Evolutionary conservation across 768 basidiomycete genomes (phyloP).

Genomic region (Amylocystis lapponica): DNA sequence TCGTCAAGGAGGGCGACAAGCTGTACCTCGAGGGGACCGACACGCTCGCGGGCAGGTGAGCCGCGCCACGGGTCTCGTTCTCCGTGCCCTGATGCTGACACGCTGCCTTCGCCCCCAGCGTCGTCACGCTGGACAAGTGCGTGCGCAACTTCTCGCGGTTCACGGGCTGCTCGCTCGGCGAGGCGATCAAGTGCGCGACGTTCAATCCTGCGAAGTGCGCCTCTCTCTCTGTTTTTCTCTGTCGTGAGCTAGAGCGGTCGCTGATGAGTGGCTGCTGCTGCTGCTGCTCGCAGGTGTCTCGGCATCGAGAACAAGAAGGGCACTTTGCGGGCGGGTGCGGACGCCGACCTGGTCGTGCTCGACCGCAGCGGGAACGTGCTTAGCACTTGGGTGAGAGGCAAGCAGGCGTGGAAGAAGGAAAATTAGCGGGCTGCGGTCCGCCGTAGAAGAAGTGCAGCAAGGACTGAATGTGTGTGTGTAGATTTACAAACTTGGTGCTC

Average conservation of each 20-base stretch:
- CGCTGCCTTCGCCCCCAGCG: slow-evolving; percentile 44
- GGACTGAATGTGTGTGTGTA: no score
- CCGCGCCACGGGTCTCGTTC: slow-evolving; percentile 1
- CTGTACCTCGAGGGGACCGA: slow-evolving; percentile 81
- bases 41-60: slow-evolving; percentile 84
- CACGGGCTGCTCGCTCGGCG: slow-evolving; percentile 75
- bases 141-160: slow-evolving; percentile 81
- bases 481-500: no score
- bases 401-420: slow-evolving; percentile 54
- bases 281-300: slow-evolving; percentile 57
- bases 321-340: slow-evolving; percentile 72
- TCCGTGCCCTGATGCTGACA: not conserved
- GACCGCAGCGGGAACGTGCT: slow-evolving; percentile 60
- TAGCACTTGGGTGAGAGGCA: slow-evolving; percentile 74
- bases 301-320: slow-evolving; percentile 79
- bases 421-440: no score
- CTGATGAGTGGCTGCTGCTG: not conserved
- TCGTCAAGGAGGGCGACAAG: slow-evolving; percentile 76
- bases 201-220: slow-evolving; percentile 75
- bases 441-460: no score
- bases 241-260: not conserved
- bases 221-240: not conserved
- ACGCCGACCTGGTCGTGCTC: slow-evolving; percentile 80
- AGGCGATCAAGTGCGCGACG: slow-evolving; percentile 84
- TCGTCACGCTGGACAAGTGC: slow-evolving; percentile 78